phyloP scores from a whole-genome alignment of 345 rosid species.

The Lumnitzera littorea region DNA sequence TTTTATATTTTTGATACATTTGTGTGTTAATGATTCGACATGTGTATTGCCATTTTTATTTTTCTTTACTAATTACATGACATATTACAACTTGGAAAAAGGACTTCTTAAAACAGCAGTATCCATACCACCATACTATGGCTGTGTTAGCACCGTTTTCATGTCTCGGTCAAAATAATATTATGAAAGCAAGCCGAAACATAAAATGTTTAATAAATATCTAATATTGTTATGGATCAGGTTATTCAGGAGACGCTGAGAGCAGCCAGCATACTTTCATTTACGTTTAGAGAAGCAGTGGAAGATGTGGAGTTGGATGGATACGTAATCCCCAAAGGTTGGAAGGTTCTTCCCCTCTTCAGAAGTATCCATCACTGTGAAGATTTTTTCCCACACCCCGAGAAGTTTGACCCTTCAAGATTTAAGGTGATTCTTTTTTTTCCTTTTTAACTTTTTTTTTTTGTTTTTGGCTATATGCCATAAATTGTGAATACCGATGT shows the following conservation, averaged over 20 bases:
- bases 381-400: slow-evolving; percentile 65
- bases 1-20: no score
- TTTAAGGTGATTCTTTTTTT: slow-evolving; percentile 44
- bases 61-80: no score
- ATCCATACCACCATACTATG: no score
- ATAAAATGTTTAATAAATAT: no score
- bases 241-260: slow-evolving; percentile 97
- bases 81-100: no score
- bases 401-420: slow-evolving; percentile 80
- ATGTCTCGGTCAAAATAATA: no score
- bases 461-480: neutral
- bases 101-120: no score
- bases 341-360: slow-evolving; percentile 97
- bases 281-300: slow-evolving; percentile 90
- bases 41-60: no score
- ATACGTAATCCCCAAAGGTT: slow-evolving; percentile 79
- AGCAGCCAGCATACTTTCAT: slow-evolving; percentile 77
- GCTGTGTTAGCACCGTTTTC: no score
- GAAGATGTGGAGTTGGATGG: slow-evolving; percentile 80
- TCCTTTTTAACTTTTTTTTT: slow-evolving; percentile 17
- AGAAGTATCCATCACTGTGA: slow-evolving; percentile 75
- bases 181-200: no score
- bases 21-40: no score
- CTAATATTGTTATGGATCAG: slow-evolving; percentile 15
- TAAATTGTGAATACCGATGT: no score